Evolutionary conservation across 2,329 filamentous ascomycete genomes (phyloP), one percentile per base, ranked within the genome.

Genomic region (Aspergillus fijiensis): DNA sequence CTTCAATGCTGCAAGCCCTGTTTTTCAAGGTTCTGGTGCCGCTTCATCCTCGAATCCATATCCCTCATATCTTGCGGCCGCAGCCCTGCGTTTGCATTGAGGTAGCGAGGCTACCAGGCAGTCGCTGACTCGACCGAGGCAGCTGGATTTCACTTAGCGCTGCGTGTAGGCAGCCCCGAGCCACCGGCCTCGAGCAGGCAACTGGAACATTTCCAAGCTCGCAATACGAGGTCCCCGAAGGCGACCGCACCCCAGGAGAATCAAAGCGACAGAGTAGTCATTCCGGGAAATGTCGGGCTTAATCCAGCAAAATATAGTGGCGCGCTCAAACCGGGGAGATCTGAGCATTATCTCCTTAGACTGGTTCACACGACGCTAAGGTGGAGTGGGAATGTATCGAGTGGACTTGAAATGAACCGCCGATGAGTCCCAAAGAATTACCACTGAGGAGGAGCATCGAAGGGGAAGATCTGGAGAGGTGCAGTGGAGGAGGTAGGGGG

Each of bases 121-220:
- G 42, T 14, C 53, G 14, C 21, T 48, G 25, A 1, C n/a, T 47
- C 23, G 53, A 29, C 23, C 21, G 31, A 49, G 42, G 29, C 39
- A 31, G 27, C 27, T 14, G 53, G 14, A 33, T 55, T n/a, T 33
- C 53, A 48, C 31, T 55, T 49, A 35, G 33, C 27, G 53, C 53
- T 49, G 53, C 42, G 53, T 19, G 29, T 49, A 11, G 27, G 27
- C 53, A 55, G 53, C 53, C 53, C 45, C 52, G 47, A 14, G 19
- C 11, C 39, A 27, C 31, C 31, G 21, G 39, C 52, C 52, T 55
- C 11, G 31, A 49, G 53, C 31, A 55, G 53, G 53, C 53, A 49
- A 49, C 53, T 55, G 27, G 16, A 29, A 49, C 4, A n/a, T 7
- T 45, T 45, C 23, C 53, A 19, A 47, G 52, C 48, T 23, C 11